Base-by-base conservation (phyloP, 441 rosid genomes). In the Eugenia klotzschiana region DNA sequence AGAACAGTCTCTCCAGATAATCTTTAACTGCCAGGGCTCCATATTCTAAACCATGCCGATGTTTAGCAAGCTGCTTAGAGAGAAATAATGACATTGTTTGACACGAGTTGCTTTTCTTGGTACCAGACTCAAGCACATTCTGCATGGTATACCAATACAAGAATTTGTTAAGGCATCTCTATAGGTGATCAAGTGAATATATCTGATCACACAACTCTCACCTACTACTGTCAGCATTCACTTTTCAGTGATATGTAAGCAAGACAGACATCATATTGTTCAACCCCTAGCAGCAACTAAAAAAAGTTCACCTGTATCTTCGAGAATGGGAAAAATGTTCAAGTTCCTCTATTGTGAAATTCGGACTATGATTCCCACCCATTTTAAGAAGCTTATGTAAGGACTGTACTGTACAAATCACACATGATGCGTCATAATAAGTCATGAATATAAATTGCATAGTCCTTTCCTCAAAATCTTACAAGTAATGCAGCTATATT, bases 81-180 rank as follows among this genome's bases (percentile, higher is more conserved):
- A 97, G 87, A 88, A 89, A 97, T 57, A 97, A 85, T 16, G 96
- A 88, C 91, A 95, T 85, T 3, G 93, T 92, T 86, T 90, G 96
- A 84, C 90, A 89, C 33, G 88, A 83, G 26, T 84, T 90, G 86
- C 91, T 91, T 89, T 87, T 93, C 87, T 90, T 94, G 1, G 94
- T 89, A 82, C 99, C 99, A 77, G 98, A 97, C 87, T 97, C 99
- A 83, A 97, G 90, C 7, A 94, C 92, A 86, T 92, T 94, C 99
- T 97, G 91, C 83, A 80, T 16, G 51, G n/a, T 50, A 29, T 26
- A 79, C 37, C 29, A 57, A 83, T 6, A 51, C 13, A 1, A 53
- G 23, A 33, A 79, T 18, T 79, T 29, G 16, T 53, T 16, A 46
- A 46, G 57, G 41, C 54, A 26, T 18, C 43, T 51, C 55, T 49